phyloP scores from a whole-genome alignment of 306 rosid genomes.

The Cajanus cajan region DNA sequence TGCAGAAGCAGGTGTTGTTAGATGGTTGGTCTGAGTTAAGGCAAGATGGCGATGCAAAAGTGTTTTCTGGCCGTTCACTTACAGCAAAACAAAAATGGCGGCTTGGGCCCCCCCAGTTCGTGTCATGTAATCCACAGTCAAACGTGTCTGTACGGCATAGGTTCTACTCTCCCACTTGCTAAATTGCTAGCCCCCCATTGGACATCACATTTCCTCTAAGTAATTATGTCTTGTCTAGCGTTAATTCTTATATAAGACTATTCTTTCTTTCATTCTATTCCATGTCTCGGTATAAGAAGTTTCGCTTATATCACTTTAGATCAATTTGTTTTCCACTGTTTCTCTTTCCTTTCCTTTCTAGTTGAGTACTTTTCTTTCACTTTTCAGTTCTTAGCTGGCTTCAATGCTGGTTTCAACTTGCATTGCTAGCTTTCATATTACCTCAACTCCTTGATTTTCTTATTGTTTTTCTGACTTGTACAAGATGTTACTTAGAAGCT shows the following conservation, averaged over 20 bases:
- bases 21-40: background rate
- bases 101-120: slow-evolving; percentile 24
- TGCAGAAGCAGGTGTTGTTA: background rate
- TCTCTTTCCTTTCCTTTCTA: background rate
- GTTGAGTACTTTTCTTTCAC: slow-evolving; percentile 25
- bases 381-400: slow-evolving; percentile 13
- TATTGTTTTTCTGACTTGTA: background rate
- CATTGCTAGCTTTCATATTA: slow-evolving; percentile 8
- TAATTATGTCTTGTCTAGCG: background rate
- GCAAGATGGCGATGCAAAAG: slow-evolving; percentile 26
- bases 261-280: slow-evolving; percentile 4
- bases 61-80: slow-evolving; percentile 34
- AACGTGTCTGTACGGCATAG: background rate
- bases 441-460: background rate
- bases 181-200: background rate
- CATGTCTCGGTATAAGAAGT: background rate
- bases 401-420: background rate
- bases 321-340: background rate
- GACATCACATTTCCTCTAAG: background rate
- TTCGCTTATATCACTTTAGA: background rate
- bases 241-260: slow-evolving; percentile 7
- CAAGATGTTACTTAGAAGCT: slow-evolving; percentile 70
- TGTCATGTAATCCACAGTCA: background rate
- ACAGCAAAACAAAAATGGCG: background rate
- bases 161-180: background rate